These are phyloP conservation scores for Monosporascus sp. DNA, from an alignment of 2,329 filamentous ascomycete species.

Conservation along the genomic window DNA sequence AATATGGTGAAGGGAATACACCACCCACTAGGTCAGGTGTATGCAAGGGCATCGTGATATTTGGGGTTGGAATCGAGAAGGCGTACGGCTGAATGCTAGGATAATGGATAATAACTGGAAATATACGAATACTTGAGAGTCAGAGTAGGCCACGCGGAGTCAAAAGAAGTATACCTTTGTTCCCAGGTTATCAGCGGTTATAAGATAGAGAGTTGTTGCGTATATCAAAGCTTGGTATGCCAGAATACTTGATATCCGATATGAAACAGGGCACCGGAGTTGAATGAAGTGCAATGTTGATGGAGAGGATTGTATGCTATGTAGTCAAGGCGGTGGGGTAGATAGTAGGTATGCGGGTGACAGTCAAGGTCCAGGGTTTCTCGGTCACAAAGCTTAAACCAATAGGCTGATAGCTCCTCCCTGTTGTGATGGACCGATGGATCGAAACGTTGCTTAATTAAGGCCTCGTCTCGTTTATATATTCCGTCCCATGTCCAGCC, in stretches of 20 bases:
- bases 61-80: background rate
- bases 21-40: no score
- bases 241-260: background rate
- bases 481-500: slow-evolving; percentile 2
- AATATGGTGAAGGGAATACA: no score
- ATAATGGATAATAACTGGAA: slow-evolving; percentile 1
- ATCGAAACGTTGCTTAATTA: slow-evolving; percentile 11
- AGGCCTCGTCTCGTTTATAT: slow-evolving; percentile 22
- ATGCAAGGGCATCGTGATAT: background rate
- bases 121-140: background rate
- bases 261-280: background rate
- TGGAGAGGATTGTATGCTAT: slow-evolving; percentile 3
- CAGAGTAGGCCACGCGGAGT: background rate
- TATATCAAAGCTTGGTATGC: background rate
- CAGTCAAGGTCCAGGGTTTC: slow-evolving; percentile 12
- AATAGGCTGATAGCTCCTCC: slow-evolving; percentile 7
- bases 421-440: slow-evolving; percentile 5
- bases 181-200: background rate
- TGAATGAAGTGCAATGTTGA: background rate
- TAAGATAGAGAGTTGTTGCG: background rate
- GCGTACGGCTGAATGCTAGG: background rate
- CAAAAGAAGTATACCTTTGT: background rate
- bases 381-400: background rate
- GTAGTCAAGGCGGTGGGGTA: slow-evolving; percentile 13
- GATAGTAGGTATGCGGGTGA: slow-evolving; percentile 12